A percentile compares a stretch with the other conserved stretches of the same genome.
These are phyloP conservation scores for Talaromyces nanjingensis DNA, from an alignment of 495 filamentous ascomycete genomes.

Conservation along the genomic window DNA sequence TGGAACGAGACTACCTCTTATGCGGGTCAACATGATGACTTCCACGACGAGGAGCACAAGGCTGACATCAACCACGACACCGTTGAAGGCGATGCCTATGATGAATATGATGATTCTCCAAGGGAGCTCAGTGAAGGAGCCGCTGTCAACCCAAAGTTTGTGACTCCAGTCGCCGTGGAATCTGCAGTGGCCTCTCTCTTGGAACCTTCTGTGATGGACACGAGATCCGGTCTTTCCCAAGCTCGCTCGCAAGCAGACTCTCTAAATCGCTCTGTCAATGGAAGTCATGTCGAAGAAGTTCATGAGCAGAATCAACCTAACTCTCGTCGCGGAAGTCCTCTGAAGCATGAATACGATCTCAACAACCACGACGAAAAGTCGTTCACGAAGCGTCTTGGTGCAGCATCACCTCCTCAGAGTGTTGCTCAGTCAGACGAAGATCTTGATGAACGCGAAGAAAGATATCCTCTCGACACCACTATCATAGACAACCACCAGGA, in stretches of 20 bases:
- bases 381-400: slow-evolving; percentile 39
- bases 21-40: slow-evolving; percentile 19
- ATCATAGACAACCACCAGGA: slow-evolving; percentile 61
- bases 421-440: slow-evolving; percentile 58
- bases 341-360: slow-evolving; percentile 38
- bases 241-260: slow-evolving; percentile 28
- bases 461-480: slow-evolving; percentile 35
- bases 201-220: slow-evolving; percentile 60
- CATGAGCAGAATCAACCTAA: slow-evolving; percentile 8
- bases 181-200: slow-evolving; percentile 83
- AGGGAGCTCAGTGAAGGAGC: slow-evolving; percentile 57
- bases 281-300: slow-evolving; percentile 17
- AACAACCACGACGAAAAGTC: slow-evolving; percentile 36
- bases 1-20: slow-evolving; percentile 42
- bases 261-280: slow-evolving; percentile 18
- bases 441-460: slow-evolving; percentile 43
- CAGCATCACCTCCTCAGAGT: slow-evolving; percentile 70
- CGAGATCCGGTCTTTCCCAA: slow-evolving; percentile 27
- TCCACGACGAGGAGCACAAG: slow-evolving; percentile 42
- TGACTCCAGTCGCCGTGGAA: slow-evolving; percentile 66
- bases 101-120: slow-evolving; percentile 44
- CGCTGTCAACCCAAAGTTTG: slow-evolving; percentile 66
- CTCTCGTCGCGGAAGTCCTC: slow-evolving; percentile 32
- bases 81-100: slow-evolving; percentile 30
- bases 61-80: slow-evolving; percentile 31